Percentiles rank a stretch among this genome's conserved stretches.
These are phyloP conservation scores for Arctostaphylos glauca DNA, from an alignment of 148 eudicot genomes.

Conservation along the genomic window DNA sequence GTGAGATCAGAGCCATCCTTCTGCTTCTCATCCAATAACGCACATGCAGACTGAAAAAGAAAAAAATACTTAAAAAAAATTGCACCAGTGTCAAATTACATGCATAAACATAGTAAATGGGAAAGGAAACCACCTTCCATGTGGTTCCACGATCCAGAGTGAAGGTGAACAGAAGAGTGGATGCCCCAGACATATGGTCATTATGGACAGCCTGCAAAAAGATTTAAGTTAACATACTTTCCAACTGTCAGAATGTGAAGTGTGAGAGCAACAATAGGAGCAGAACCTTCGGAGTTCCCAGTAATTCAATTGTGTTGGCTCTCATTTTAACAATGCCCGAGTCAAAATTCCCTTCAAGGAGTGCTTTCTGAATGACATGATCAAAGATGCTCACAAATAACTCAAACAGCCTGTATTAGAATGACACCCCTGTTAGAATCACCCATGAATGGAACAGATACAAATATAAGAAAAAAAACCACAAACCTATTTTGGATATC, in stretches of 20 bases:
- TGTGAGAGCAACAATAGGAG: conserved; percentile 3
- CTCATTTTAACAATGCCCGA: conserved; percentile 90
- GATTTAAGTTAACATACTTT: neutral
- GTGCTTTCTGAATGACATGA: conserved; percentile 69
- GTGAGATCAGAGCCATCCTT: conserved; percentile 60
- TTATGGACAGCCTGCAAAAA: conserved; percentile 76
- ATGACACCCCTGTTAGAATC: neutral
- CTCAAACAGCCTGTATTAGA: conserved; percentile 75
- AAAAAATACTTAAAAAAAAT: conserved; percentile 13
- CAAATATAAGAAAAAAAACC: neutral
- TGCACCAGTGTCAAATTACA: conserved; percentile 2
- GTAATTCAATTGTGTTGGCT: conserved; percentile 74
- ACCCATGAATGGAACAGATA: neutral
- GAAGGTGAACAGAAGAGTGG: conserved; percentile 81
- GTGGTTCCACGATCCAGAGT: conserved; percentile 82
- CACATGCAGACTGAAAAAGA: conserved; percentile 57
- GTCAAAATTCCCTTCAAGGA: conserved; percentile 84
- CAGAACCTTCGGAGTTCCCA: conserved; percentile 80
- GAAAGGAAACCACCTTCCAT: conserved; percentile 64
- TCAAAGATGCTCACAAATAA: conserved; percentile 80
- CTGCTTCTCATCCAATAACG: conserved; percentile 75
- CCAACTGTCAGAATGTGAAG: neutral
- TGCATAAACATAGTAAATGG: neutral
- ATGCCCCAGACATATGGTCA: conserved; percentile 88
- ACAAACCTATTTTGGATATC: conserved; percentile 86